Base-by-base conservation (phyloP, 768 basidiomycete genomes). In the Obba rivulosa region DNA sequence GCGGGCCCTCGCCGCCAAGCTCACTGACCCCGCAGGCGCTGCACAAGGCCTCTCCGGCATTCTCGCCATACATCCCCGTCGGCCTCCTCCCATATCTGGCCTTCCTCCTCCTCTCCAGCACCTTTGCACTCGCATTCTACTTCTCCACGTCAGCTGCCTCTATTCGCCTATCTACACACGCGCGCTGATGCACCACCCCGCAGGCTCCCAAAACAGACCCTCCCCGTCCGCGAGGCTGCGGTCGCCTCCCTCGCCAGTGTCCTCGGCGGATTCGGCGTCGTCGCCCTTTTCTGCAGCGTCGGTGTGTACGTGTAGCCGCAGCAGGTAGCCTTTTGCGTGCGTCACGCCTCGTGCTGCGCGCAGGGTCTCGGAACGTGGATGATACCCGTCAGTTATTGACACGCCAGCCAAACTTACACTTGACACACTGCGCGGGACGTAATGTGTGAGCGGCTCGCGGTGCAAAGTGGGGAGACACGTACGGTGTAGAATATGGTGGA, bases 401-500 rank as follows among this genome's bases (percentile, higher is more conserved):
- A 51, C 87, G 78, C 87, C 87, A 91, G 36, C 85, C 85, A 54
- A 87, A 78, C 61, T 81, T 81, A 75, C 87, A 89, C 43, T 77
- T 74, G 24, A 73, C 77, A 51, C 87, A 91, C 89, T 91, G 61
- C 31, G 49, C 36, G 8, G 31, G 49, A 51, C 21, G 18, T 21
- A 23, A 52, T 60, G 56, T 53, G 49, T 49, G 9, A 40, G 22
- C 20, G 11, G 22, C 39, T 9, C 25, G 43, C 17, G 25, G 13
- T 1, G 35, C 18, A 10, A 35, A 16, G 10, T 11, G 44, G 16
- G 35, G 20, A 22, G 36, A 53, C 25, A 74, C 87, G 52, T 62
- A 92, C 92, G n/a, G 85, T 91, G 66, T 94, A 96, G 65, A 95
- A 84, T 58, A 94, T 83, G 11, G 92, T 96, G 25, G 90, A 89